Evolutionary conservation across 2,329 filamentous ascomycete species (phyloP), one percentile per base, ranked within the genome.

Genomic region (Penicillium expansum): DNA sequence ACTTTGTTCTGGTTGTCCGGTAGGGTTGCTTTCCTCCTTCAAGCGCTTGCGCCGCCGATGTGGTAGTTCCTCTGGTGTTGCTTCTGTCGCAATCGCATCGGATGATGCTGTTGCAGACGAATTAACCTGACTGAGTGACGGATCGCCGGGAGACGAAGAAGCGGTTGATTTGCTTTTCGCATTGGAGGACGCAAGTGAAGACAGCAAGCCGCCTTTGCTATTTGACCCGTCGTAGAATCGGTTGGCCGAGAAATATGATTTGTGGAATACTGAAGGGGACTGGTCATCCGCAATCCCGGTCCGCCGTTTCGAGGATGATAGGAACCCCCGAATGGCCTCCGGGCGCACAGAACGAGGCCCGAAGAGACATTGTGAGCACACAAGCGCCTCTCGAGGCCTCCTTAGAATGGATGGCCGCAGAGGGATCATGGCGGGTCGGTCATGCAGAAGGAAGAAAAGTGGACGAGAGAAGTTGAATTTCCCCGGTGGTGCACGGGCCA

Each of bases 41-140:
- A 77, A 64, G 33, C 76, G 70, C 64, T 77, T 77, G 53, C 76
- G 75, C 52, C 75, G 67, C 50, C 76, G 69, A 62, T 78, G 76
- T 38, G 76, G 76, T 35, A 76, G 65, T 64, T 77, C 75, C 48
- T 68, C 61, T 43, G 59, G 48, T 14, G 41, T 55, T 30, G 64
- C 44, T 52, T 67, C 59, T 24, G 65, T 29, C 7, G 58, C 57
- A 63, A 63, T 64, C 56, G 67, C 24, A 20, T 54, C 61, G 24
- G 66, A 39, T 3, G 57, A 48, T 22, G 54, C 32, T 44, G 57
- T 39, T 43, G 60, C 48, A 29, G 57, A 43, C 38, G 61, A 49
- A 27, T 58, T 51, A 41, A 62, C 48, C 14, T 62, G 48, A 51
- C 48, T 63, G 52, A 56, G 52, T 38, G 65, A 56, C 30, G 58